Evolutionary conservation across 352 stramenopile species (phyloP).

Genomic region (Globisporangium barbulae): DNA sequence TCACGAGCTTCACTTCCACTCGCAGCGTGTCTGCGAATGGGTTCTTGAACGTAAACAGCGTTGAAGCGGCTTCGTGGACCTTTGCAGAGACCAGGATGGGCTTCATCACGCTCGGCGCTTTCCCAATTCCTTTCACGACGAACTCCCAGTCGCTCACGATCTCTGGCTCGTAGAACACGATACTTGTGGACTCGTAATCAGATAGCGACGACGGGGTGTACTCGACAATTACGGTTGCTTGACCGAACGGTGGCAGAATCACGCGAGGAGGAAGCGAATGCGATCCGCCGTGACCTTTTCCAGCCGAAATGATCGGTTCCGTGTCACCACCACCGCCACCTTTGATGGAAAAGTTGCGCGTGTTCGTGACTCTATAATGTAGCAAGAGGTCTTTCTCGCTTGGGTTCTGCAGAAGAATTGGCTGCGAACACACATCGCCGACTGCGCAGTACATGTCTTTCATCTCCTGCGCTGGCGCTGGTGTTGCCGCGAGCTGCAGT

Average conservation of each 20-base stretch:
- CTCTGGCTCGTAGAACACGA: conserved; percentile 72
- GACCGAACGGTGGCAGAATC: conserved; percentile 64
- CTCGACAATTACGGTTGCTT: conserved; percentile 64
- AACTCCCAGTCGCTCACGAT: conserved; percentile 91
- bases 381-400: conserved; percentile 75
- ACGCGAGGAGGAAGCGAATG: conserved; percentile 21
- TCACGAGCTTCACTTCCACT: conserved; percentile 73
- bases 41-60: conserved; percentile 92
- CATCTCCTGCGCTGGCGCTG: conserved; percentile 43
- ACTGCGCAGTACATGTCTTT: conserved; percentile 83
- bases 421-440: conserved; percentile 68
- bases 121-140: conserved; percentile 66
- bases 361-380: conserved; percentile 67
- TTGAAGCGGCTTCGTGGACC: conserved; percentile 78
- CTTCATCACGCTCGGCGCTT: conserved; percentile 89
- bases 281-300: not conserved
- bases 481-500: conserved; percentile 71
- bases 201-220: conserved; percentile 91
- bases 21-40: conserved; percentile 82
- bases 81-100: conserved; percentile 59
- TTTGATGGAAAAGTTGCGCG: conserved; percentile 89
- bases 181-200: conserved; percentile 59
- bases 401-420: conserved; percentile 89
- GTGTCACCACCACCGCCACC: not conserved
- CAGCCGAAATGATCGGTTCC: not conserved